Evolutionary conservation across 805 yeast genomes (phyloP), one percentile per base, ranked within the genome.

Genomic region (Crinitomyces ghanaensis): DNA sequence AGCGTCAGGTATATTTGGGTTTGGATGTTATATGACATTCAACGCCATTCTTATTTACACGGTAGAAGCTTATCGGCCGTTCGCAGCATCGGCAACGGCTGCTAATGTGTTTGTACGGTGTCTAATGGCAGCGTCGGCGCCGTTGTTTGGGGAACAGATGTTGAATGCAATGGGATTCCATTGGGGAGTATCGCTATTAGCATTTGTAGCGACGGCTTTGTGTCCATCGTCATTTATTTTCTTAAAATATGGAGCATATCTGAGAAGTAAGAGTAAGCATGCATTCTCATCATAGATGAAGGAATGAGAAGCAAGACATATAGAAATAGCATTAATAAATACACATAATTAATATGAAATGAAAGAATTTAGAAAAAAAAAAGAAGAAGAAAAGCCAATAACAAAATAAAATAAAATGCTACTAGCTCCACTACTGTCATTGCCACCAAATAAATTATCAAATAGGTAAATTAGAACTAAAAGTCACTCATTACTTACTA

Each of bases 121-220:
- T 51, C 44, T 76, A 18, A 53, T 79, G 40, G 83, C 93, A 6
- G 74, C 83, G 5, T 81, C 75, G 14, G 76, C 85, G 65, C 95
- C 95, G 36, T 63, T 85, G 38, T 84, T 85, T 59, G 80, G 85
- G 1, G 70, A 74, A 14, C 95, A 84, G 57, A 81, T 85, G 93
- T 77, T 78, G 60, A 53, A 66, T 13, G 74, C 66, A 28, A 61
- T 85, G 48, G 74, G 74, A 25, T 70, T 76, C 43, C 80, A 71
- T 46, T 83, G 93, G 93, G 95, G 93, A 7, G 54, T 63, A 16
- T 65, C 73, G 6, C 49, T 74, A 17, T 52, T 72, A 27, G 81
- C 74, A 3, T 66, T 70, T 37, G 35, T 62, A 12, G 66, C 74
- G 1, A 46, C 62, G 8, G 50, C 60, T 2, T 51, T 71, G 58